These are phyloP conservation scores for Amorphotheca resinae DNA, from an alignment of 495 filamentous ascomycete species.

Conservation along the genomic window DNA sequence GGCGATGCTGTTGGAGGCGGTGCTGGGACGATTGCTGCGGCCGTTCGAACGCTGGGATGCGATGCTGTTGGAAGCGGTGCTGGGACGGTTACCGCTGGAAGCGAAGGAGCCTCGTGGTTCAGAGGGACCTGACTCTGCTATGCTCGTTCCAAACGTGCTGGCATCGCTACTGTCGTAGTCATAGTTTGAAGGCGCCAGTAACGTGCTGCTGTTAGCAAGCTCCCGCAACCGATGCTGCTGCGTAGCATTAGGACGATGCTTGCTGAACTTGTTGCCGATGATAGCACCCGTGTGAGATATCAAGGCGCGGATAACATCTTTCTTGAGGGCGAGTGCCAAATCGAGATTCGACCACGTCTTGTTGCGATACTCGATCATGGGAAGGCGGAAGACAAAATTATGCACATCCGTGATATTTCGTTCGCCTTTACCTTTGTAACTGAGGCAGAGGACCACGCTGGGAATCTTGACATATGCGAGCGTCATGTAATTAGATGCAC, in stretches of 20 bases:
- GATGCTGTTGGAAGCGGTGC: slow-evolving; percentile 15
- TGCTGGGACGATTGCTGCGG: slow-evolving; percentile 8
- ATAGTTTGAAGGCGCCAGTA: slow-evolving; percentile 26
- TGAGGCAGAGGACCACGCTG: slow-evolving; percentile 86
- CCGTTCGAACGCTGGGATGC: slow-evolving; percentile 2
- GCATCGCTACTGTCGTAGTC: slow-evolving; percentile 21
- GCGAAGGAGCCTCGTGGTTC: slow-evolving; percentile 21
- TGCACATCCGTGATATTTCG: slow-evolving; percentile 94
- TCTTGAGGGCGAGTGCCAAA: slow-evolving; percentile 81
- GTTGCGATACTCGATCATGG: slow-evolving; percentile 88
- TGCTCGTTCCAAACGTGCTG: slow-evolving; percentile 13
- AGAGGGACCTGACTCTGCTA: slow-evolving; percentile 8
- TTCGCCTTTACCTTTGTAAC: slow-evolving; percentile 91
- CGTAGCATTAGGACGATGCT: slow-evolving; percentile 66
- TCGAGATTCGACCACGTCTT: slow-evolving; percentile 99
- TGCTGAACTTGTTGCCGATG: slow-evolving; percentile 84
- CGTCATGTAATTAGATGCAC: slow-evolving; percentile 95
- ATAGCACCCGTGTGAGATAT: slow-evolving; percentile 95
- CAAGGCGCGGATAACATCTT: slow-evolving; percentile 82
- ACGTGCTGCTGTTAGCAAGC: slow-evolving; percentile 50
- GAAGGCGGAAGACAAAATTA: slow-evolving; percentile 92
- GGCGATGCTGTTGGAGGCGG: slow-evolving; percentile 12
- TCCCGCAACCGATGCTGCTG: slow-evolving; percentile 72
- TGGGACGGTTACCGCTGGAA: slow-evolving; percentile 12
- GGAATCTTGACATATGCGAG: slow-evolving; percentile 90